These are phyloP conservation scores for Pisolithus tinctorius DNA, from an alignment of 768 basidiomycete species.

Conservation along the genomic window DNA sequence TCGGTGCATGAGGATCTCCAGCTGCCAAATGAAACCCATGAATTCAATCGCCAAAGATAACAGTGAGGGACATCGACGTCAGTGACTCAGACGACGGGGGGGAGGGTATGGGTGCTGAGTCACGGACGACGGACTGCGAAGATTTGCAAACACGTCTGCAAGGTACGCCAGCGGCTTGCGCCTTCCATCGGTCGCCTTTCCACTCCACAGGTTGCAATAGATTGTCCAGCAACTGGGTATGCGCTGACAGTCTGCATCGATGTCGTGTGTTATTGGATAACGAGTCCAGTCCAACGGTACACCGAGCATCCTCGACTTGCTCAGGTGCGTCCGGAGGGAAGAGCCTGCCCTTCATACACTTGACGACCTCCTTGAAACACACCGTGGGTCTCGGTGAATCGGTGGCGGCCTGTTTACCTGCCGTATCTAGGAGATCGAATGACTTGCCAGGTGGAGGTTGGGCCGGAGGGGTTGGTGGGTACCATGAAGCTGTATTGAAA, in stretches of 20 bases:
- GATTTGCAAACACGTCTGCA: slow-evolving; percentile 18
- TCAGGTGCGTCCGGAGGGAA: slow-evolving; percentile 38
- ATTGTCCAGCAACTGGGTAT: slow-evolving; percentile 35
- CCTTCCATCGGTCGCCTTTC: slow-evolving; percentile 31
- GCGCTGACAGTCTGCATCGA: slow-evolving; percentile 15
- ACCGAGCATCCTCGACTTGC: slow-evolving; percentile 26
- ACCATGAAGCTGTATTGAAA: slow-evolving; percentile 31
- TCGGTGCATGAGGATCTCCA: slow-evolving; percentile 33
- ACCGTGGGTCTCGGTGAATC: slow-evolving; percentile 30
- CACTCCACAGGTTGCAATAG: slow-evolving; percentile 39
- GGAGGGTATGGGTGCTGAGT: slow-evolving; percentile 13
- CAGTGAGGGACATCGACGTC: slow-evolving; percentile 19
- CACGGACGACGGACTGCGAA: slow-evolving; percentile 3
- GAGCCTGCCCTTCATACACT: too few relatives aligned
- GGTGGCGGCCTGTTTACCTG: slow-evolving; percentile 6
- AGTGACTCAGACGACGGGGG: slow-evolving; percentile 18
- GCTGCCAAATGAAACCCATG: slow-evolving; percentile 39
- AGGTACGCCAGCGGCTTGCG: slow-evolving; percentile 37
- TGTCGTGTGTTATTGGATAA: slow-evolving; percentile 5
- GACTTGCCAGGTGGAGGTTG: slow-evolving; percentile 14
- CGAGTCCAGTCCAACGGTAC: slow-evolving; percentile 20
- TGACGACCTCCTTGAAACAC: too few relatives aligned
- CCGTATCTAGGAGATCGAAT: slow-evolving; percentile 4
- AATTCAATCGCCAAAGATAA: slow-evolving; percentile 31
- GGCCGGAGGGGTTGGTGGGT: slow-evolving; percentile 15